Evolutionary conservation across 2,329 filamentous ascomycete genomes (phyloP).

Genomic region (Claviceps purpurea): DNA sequence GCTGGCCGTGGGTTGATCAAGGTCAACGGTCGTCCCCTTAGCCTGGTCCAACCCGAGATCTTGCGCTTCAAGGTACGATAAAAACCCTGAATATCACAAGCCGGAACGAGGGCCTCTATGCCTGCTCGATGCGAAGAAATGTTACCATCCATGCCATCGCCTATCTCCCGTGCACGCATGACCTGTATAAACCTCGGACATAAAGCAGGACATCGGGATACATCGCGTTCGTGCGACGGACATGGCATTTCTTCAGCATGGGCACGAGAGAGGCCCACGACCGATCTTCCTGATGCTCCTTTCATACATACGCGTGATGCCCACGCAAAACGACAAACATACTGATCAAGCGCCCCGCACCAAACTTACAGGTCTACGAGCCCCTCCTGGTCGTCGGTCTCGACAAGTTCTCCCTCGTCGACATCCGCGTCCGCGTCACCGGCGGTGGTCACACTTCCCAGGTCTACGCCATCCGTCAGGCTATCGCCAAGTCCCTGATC

Average conservation of each 20-base stretch:
- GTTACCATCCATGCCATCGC: not conserved
- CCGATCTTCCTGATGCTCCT: too few relatives aligned
- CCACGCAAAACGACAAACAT: not conserved
- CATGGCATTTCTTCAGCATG: not conserved
- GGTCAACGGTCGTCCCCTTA: slow-evolving; percentile 95
- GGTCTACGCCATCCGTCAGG: slow-evolving; percentile 97
- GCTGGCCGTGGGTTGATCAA: slow-evolving; percentile 67
- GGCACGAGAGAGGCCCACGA: not conserved
- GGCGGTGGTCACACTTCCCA: slow-evolving; percentile 97
- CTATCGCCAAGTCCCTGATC: slow-evolving; percentile 69
- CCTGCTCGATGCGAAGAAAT: not conserved
- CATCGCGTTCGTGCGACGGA: not conserved
- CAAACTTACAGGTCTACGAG: slow-evolving; percentile 68
- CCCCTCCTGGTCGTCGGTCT: slow-evolving; percentile 91
- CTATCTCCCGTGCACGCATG: not conserved
- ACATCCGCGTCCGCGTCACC: slow-evolving; percentile 91
- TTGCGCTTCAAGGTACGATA: slow-evolving; percentile 82
- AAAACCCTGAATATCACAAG: not conserved
- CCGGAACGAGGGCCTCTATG: not conserved
- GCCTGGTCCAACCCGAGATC: slow-evolving; percentile 89
- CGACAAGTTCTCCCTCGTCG: slow-evolving; percentile 93
- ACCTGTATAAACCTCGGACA: not conserved
- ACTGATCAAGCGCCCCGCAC: not conserved
- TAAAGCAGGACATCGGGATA: not conserved
- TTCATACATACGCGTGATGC: not conserved